Conservation (phyloP, 768 basidiomycete species). For the Rhizopogon vesiculosus region DNA sequence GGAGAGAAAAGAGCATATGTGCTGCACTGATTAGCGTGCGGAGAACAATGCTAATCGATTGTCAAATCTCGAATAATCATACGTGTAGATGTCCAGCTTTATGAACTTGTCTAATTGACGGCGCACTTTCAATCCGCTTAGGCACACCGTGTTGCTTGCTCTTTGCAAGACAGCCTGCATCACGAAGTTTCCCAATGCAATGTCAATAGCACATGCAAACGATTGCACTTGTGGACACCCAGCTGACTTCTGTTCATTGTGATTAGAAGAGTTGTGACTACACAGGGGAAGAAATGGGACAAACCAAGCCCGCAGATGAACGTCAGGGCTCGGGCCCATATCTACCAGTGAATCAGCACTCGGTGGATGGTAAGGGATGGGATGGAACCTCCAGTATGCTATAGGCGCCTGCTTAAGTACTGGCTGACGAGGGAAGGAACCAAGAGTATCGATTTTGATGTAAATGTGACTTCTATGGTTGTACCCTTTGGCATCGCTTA, state of each 20-base stretch:
- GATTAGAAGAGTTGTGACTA: not conserved
- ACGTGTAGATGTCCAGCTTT: too few species aligned
- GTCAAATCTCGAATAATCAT: not conserved
- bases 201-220: not conserved
- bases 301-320: not conserved
- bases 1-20: not conserved
- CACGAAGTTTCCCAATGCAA: not conserved
- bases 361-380: not conserved
- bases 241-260: not conserved
- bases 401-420: not conserved
- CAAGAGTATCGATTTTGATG: not conserved
- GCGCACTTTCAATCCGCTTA: not conserved
- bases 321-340: too few species aligned
- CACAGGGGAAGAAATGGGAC: not conserved
- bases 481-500: not conserved
- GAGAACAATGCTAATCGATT: not conserved
- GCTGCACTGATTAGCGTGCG: not conserved
- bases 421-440: not conserved
- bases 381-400: not conserved
- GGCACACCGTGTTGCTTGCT: not conserved
- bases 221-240: not conserved
- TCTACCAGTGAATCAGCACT: too few species aligned
- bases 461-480: not conserved
- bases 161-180: not conserved
- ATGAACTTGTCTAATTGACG: not conserved